Evolutionary conservation across 1,139 yeast genomes (phyloP).

Genomic region (Yamadazyma atmosphaerica): DNA sequence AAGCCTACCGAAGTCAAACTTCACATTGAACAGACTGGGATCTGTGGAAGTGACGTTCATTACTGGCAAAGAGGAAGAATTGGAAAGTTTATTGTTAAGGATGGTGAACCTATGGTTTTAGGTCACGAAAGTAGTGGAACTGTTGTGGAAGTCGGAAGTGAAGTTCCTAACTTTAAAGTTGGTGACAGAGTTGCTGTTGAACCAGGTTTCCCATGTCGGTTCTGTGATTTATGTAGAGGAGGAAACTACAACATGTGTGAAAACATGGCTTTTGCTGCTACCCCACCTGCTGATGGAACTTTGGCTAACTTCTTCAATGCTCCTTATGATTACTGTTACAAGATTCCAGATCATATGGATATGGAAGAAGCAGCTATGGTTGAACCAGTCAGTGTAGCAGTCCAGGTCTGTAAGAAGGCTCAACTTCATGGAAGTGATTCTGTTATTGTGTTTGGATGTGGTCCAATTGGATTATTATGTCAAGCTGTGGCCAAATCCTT

Average conservation of each 20-base stretch:
- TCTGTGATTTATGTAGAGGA: constrained; percentile 68
- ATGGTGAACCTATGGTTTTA: constrained; percentile 58
- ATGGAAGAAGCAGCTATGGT: constrained; percentile 33
- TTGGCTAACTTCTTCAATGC: constrained; percentile 61
- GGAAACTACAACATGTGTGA: constrained; percentile 84
- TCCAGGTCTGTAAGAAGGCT: constrained; percentile 31
- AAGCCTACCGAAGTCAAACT: constrained; percentile 15
- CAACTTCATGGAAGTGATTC: constrained; percentile 24
- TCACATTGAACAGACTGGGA: constrained; percentile 54
- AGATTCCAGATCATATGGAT: constrained; percentile 29
- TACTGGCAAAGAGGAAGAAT: constrained; percentile 78
- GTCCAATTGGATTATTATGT: constrained; percentile 34
- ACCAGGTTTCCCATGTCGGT: constrained; percentile 73
- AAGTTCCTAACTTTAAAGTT: constrained; percentile 59
- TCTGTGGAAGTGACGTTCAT: constrained; percentile 88
- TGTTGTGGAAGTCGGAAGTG: constrained; percentile 55
- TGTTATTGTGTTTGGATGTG: constrained; percentile 32
- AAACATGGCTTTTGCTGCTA: constrained; percentile 83
- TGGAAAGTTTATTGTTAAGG: constrained; percentile 65
- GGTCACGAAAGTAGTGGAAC: constrained; percentile 81
- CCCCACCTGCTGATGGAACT: constrained; percentile 65
- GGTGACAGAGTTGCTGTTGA: constrained; percentile 85
- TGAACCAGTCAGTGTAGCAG: constrained; percentile 34
- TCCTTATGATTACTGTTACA: constrained; percentile 62
- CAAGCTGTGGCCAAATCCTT: constrained; percentile 29